These are phyloP conservation scores for Stevia rebaudiana DNA, from an alignment of 140 eudicot genomes.

Conservation along the genomic window DNA sequence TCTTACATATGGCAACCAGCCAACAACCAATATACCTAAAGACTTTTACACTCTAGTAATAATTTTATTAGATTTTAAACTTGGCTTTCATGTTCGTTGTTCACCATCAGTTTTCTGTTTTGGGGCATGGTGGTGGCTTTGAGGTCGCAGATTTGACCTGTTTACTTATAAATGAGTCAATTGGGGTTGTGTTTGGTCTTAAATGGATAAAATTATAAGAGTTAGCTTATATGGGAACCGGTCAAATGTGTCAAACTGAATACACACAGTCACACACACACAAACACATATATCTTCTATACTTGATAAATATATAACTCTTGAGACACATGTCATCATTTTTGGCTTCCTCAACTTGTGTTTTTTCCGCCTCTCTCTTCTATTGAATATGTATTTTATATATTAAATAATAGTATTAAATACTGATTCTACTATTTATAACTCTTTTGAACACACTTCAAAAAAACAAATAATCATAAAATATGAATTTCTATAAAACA, in stretches of 20 bases:
- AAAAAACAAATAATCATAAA: too few relatives aligned
- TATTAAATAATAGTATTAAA: too few relatives aligned
- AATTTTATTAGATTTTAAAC: slow-evolving; percentile 2
- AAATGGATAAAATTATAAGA: slow-evolving; percentile 1
- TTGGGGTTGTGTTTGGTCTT: neutral
- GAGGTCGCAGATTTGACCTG: neutral
- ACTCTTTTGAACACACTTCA: too few relatives aligned
- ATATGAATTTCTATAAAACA: too few relatives aligned
- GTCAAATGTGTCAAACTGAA: neutral
- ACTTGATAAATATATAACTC: too few relatives aligned
- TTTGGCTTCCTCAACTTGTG: too few relatives aligned
- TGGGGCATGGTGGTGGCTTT: neutral
- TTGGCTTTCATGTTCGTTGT: neutral
- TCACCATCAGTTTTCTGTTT: neutral
- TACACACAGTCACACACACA: too few relatives aligned
- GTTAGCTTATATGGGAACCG: neutral
- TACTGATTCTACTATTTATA: too few relatives aligned
- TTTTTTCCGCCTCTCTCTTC: too few relatives aligned
- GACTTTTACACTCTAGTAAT: slow-evolving; percentile 2
- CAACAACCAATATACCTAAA: slow-evolving; percentile 1
- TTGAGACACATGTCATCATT: too few relatives aligned
- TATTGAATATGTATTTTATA: too few relatives aligned
- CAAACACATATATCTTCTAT: too few relatives aligned
- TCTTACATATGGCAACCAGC: slow-evolving; percentile 5
- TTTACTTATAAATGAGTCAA: neutral